Evolutionary conservation across 1,139 yeast species (phyloP), one percentile per base, ranked within the genome.

Genomic region (Kurtzmaniella natalensis): DNA sequence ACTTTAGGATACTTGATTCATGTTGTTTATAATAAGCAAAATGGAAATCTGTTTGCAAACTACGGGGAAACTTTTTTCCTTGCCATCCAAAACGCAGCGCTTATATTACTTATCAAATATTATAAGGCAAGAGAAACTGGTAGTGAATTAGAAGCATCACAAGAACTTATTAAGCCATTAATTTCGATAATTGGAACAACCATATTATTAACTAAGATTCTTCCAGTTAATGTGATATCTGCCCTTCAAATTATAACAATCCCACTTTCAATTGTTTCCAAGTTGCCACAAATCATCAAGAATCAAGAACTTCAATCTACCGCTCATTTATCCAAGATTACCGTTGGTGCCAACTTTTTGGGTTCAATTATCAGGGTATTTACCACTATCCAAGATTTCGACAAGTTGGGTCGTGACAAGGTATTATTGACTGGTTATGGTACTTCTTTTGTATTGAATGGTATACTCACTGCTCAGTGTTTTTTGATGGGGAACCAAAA

Each of bases 301-400:
- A 77, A 77, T 47, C 58, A 63, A 44, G 57, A 53, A 32, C 65
- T 70, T 47, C 61, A 65, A 42, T 69, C 79, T 3, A 76, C 82
- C 1, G 70, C 70, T 18, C 80, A 76, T 46, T 63, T 78, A 43
- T 67, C 79, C 14, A 62, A 66, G 11, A 56, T 76, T 30, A 71
- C 81, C 7, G 72, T 78, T 26, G 61, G 70, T 34, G 81, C 78
- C 37, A 75, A 76, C 47, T 61, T 72, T 24, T 37, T 72, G 9
- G 84, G 84, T 0, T 65, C 81, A 3, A 53, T 71, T 22, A 71
- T 76, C 18, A 61, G 85, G 37, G 75, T 78, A 11, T 76, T 72
- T 48, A 78, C 85, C 24, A 73, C 81, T 1, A 35, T 70, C 28
- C 71, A 66, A 41, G 51, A 51, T 32, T 55, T 52, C 31, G 45